These are phyloP conservation scores for Colletotrichum limetticola DNA, from an alignment of 2,329 filamentous ascomycete species.

Conservation along the genomic window DNA sequence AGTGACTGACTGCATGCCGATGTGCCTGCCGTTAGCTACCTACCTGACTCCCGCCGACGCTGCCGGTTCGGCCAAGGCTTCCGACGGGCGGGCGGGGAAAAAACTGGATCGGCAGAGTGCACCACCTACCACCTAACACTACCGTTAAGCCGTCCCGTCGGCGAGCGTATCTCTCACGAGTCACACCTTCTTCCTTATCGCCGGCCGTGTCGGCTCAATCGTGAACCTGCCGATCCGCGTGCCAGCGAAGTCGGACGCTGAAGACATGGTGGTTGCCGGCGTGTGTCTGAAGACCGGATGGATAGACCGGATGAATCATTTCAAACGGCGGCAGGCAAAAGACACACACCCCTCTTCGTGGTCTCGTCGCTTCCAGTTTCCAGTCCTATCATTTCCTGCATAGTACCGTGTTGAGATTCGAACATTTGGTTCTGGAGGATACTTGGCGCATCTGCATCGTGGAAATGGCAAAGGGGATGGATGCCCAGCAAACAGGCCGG, in stretches of 20 bases:
- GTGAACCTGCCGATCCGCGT: not conserved
- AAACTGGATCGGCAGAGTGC: slow-evolving; percentile 5
- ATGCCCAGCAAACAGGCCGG: not conserved
- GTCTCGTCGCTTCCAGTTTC: slow-evolving; percentile 10
- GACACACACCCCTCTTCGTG: slow-evolving; percentile 1
- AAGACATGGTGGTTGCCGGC: not conserved
- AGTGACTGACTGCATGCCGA: not conserved
- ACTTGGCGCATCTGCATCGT: not conserved
- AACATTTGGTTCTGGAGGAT: not conserved
- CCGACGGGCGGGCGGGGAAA: slow-evolving; percentile 6
- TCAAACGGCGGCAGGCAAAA: not conserved
- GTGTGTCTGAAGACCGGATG: not conserved
- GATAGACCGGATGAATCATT: not conserved
- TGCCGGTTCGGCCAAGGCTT: slow-evolving; percentile 16
- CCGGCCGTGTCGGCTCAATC: slow-evolving; percentile 2
- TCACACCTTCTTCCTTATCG: not conserved
- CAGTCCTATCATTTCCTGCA: not conserved
- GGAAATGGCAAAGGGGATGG: not conserved
- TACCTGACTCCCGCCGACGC: not conserved
- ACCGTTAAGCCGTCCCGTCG: not conserved
- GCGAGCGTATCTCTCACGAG: not conserved
- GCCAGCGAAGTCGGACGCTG: slow-evolving; percentile 25
- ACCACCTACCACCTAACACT: not conserved
- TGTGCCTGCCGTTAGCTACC: not conserved
- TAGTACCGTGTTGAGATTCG: not conserved